A percentile compares a stretch with the other conserved stretches of the same genome.
These are phyloP conservation scores for Ceratobasidium sp. DNA, from an alignment of 1,284 basidiomycete genomes.

Conservation along the genomic window DNA sequence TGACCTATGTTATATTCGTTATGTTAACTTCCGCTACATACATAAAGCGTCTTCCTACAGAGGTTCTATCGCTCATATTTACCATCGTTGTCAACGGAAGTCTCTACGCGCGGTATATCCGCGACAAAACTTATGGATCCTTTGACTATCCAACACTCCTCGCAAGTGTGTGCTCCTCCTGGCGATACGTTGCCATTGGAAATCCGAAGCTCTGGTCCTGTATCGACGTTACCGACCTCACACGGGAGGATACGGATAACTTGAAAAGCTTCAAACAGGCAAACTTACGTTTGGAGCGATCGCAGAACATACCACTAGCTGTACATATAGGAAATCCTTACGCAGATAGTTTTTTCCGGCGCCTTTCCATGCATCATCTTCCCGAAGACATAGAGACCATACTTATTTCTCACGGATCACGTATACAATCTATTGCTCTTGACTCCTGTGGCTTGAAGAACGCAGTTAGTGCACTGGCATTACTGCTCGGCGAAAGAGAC, in stretches of 20 bases:
- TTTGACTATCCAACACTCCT: neutral
- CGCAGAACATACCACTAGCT: neutral
- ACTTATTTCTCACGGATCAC: neutral
- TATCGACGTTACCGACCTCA: neutral
- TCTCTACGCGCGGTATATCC: neutral
- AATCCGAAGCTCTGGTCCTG: conserved; percentile 1
- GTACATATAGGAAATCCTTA: neutral
- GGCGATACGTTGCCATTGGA: conserved; percentile 6
- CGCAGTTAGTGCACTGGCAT: neutral
- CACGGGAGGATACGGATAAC: neutral
- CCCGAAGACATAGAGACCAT: neutral
- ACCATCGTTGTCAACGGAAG: neutral
- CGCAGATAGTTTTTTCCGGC: neutral
- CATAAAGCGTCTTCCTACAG: conserved; percentile 1
- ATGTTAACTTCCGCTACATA: neutral
- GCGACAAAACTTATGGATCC: neutral
- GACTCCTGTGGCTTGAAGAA: neutral
- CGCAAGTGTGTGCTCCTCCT: neutral
- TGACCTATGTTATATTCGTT: no score
- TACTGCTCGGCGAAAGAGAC: neutral
- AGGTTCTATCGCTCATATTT: conserved; percentile 12
- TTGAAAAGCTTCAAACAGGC: neutral
- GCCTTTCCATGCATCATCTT: no score
- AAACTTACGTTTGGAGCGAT: neutral
- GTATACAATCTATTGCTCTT: neutral